Evolutionary conservation across 345 rosid genomes (phyloP), one percentile per base, ranked within the genome.

Genomic region (Lepidium sativum): DNA sequence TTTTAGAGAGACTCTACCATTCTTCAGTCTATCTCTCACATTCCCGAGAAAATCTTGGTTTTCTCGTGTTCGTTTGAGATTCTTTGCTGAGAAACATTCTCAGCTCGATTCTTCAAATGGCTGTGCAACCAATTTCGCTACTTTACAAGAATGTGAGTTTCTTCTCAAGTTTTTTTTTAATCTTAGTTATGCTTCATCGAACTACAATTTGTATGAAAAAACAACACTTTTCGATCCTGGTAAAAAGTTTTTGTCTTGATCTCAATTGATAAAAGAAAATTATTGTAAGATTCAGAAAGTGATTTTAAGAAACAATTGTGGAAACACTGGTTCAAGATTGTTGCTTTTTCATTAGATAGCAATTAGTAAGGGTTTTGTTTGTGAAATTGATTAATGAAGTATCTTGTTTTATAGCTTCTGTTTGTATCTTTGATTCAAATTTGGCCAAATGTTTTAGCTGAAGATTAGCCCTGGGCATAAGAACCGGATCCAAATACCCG

Each of bases 91-190:
- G 35, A 85, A 59, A 61, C 60, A 33, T 25, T 80, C 84, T 75
- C 84, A 63, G 34, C 79, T 80, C 74, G 74, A 81, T 52, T 82
- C 88, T 70, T 79, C 87, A 1, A 87, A 92, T 77, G 98, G 86
- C 65, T 73, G 75, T 37, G 79, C 86, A 13, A 54, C 75, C 8
- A 60, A 78, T 47, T 84, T 84, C 14, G 79, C 85, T 42, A 74
- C 84, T 68, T 72, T 72, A 73, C 87, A 80, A 52, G 83, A 84
- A 60, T 83, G 97, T 82, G 57, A 77, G 82, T 78, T 75, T 40
- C 70, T 57, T 56, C 54, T 49, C 14, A 23, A 9, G 7, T 18
- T 32, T 45, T 6, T n/a, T 45, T 3, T 45, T 3, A n/a, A 25
- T 42, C 33, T 3, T 17, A 15, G 42, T 9, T 29, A 23, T 31